These are phyloP conservation scores for Rhexocercosporidium sp. DNA, from an alignment of 2,329 filamentous ascomycete species.

Conservation along the genomic window DNA sequence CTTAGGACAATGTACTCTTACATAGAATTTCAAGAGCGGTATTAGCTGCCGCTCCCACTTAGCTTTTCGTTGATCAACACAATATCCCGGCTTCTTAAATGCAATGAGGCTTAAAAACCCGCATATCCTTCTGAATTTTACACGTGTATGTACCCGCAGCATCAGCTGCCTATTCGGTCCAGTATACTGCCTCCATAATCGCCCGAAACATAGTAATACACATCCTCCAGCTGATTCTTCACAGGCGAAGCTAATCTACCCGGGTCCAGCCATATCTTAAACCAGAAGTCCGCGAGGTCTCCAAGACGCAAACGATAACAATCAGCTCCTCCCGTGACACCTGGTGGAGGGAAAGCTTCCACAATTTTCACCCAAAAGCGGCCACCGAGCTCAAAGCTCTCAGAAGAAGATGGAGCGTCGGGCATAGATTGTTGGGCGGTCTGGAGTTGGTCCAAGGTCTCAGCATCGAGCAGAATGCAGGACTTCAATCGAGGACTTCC, in stretches of 20 bases:
- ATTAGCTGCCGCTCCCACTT: too few relatives aligned
- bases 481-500: slow-evolving; percentile 3
- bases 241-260: neutral
- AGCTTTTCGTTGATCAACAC: too few relatives aligned
- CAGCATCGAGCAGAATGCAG: neutral
- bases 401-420: neutral
- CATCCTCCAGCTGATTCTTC: neutral
- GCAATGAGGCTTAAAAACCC: too few relatives aligned
- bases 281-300: slow-evolving; percentile 6
- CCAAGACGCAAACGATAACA: slow-evolving; percentile 2
- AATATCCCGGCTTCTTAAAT: too few relatives aligned
- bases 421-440: neutral
- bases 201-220: neutral
- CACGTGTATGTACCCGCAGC: too few relatives aligned
- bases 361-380: slow-evolving; percentile 1
- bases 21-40: too few relatives aligned
- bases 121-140: too few relatives aligned
- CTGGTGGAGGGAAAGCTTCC: neutral
- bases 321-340: neutral
- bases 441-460: neutral
- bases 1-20: too few relatives aligned
- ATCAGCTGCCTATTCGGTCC: too few relatives aligned
- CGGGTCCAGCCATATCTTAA: neutral
- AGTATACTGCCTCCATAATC: too few relatives aligned
- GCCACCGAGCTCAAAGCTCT: neutral